These are phyloP conservation scores for Lactuca saligna DNA, from an alignment of 129 eudicot genomes.

Conservation along the genomic window DNA sequence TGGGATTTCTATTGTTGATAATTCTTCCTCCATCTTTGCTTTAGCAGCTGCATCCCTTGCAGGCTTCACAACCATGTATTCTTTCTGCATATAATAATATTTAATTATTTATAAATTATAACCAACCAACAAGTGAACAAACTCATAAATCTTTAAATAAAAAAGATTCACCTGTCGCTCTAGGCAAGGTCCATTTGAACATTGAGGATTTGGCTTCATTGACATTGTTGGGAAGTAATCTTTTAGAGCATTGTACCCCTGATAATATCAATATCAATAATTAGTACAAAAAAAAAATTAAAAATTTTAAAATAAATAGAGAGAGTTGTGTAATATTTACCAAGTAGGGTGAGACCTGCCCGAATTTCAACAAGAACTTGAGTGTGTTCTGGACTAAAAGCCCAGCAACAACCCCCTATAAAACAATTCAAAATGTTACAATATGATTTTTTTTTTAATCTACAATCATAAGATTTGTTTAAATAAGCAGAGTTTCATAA, in stretches of 20 bases:
- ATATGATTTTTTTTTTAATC: no score
- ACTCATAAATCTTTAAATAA: neutral
- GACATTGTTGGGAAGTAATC: conserved; percentile 95
- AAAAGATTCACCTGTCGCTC: conserved; percentile 70
- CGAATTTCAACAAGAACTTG: conserved; percentile 81
- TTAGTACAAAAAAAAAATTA: neutral
- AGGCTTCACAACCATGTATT: conserved; percentile 70
- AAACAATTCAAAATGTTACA: conserved; percentile 12
- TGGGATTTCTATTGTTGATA: conserved; percentile 54
- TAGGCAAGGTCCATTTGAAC: conserved; percentile 90
- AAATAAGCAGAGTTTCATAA: neutral
- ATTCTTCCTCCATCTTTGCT: conserved; percentile 86
- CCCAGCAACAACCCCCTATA: conserved; percentile 95
- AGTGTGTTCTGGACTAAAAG: conserved; percentile 89
- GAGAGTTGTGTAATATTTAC: conserved; percentile 38
- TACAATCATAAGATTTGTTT: neutral
- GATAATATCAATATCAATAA: neutral
- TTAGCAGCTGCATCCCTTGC: conserved; percentile 90
- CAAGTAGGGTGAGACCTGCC: conserved; percentile 81
- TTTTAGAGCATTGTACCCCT: conserved; percentile 97
- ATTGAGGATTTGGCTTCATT: conserved; percentile 98
- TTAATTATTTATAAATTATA: no score
- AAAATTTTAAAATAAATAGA: neutral
- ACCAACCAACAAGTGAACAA: conserved; percentile 12
- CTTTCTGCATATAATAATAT: conserved; percentile 53